Evolutionary conservation across 306 rosid species (phyloP).

Genomic region (Styphnolobium japonicum): DNA sequence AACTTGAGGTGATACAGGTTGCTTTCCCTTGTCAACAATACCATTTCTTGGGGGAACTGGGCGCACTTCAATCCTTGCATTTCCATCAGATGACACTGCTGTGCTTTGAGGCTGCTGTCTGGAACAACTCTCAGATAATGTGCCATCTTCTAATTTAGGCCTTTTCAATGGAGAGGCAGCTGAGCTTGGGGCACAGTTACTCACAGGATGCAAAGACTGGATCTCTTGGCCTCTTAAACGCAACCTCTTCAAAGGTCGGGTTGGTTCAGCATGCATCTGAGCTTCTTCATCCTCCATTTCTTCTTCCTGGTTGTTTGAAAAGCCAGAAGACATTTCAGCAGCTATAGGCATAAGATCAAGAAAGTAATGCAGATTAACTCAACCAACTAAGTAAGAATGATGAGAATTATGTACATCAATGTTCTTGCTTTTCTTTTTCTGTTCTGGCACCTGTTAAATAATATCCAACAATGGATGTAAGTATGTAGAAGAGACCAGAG

Average conservation of each 20-base stretch:
- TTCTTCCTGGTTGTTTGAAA: constrained; percentile 42
- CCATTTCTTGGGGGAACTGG: constrained; percentile 29
- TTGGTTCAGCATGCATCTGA: constrained; percentile 32
- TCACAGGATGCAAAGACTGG: constrained; percentile 33
- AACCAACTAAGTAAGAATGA: constrained; percentile 10
- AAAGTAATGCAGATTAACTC: constrained; percentile 7
- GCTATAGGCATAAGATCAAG: neutral
- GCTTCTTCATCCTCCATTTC: constrained; percentile 54
- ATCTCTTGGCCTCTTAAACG: constrained; percentile 55
- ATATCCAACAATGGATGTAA: constrained; percentile 16
- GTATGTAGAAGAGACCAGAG: neutral
- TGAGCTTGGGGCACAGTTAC: constrained; percentile 20
- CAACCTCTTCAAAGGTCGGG: constrained; percentile 75
- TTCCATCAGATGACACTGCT: constrained; percentile 28
- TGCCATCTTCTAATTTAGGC: constrained; percentile 44
- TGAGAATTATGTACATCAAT: constrained; percentile 33
- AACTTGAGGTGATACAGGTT: constrained; percentile 43
- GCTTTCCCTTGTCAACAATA: constrained; percentile 62
- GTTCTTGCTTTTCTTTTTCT: constrained; percentile 31
- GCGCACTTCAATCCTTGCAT: constrained; percentile 31
- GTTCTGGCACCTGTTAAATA: constrained; percentile 46
- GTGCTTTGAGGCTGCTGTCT: constrained; percentile 34
- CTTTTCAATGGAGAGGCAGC: constrained; percentile 42
- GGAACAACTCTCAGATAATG: constrained; percentile 19
- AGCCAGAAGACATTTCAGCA: constrained; percentile 21